Base-by-base conservation (phyloP, 1,139 yeast species). In the Suhomyces terraborum region DNA sequence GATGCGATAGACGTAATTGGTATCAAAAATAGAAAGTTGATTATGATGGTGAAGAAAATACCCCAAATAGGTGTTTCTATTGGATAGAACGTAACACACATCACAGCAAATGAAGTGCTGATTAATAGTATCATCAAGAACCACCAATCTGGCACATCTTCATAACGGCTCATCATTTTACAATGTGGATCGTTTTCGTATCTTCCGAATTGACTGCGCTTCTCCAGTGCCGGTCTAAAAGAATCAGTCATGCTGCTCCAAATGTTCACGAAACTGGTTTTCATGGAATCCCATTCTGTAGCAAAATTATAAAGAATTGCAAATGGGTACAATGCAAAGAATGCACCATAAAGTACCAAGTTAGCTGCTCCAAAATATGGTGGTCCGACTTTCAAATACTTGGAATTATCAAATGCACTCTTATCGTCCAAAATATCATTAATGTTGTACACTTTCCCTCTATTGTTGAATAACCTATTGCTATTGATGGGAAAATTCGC, bases 71-170 rank as follows among this genome's bases (percentile, higher is more conserved):
- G 82, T 41, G 79, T 70, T 38, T 73, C 67, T 8, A 78, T 67
- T 14, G 77, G 62, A 51, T 75, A 79, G 1, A 68, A 59, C 47
- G 73, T 58, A 16, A 79, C 72, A 42, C 76, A 68, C 3, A 76
- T 50, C 23, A 80, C 69, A 4, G 78, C 83, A 40, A 79, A 62
- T 1, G 66, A 71, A 6, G 80, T 53, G 2, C 85, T 70, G 16
- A 73, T 48, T n/a, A 76, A 46, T 42, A 81, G 59, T 13, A 81
- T 69, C 9, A 63, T 41, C 18, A 77, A 49, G 50, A 74, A 82
- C 72, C 79, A 78, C 76, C 77, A 75, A 46, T 80, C 82, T 8
- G 87, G 87, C 14, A 80, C 85, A 51, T 82, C 88, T 28, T 67
- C 69, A 55, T 79, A 79, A 16, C 62, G 61, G 20, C 67, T 48